Evolutionary conservation across 805 yeast species (phyloP).

Genomic region (Pichia californica): DNA sequence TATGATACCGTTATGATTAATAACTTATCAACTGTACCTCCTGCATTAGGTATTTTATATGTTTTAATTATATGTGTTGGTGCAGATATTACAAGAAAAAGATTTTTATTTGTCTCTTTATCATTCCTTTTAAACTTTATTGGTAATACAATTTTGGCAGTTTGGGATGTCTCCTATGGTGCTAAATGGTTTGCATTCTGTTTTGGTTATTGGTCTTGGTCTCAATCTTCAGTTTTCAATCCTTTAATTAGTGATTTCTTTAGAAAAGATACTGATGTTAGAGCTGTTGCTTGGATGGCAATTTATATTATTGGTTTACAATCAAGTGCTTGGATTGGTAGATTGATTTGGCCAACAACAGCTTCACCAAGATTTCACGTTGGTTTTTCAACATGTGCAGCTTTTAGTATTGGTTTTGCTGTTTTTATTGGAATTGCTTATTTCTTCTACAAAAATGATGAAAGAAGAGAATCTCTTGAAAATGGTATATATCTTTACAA

Average conservation of each 20-base stretch:
- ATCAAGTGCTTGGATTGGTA: constrained; percentile 31
- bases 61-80: constrained; percentile 41
- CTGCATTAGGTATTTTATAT: constrained; percentile 51
- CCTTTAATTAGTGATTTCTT: constrained; percentile 53
- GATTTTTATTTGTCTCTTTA: constrained; percentile 49
- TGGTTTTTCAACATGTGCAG: constrained; percentile 45
- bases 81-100: constrained; percentile 45
- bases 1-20: constrained; percentile 41
- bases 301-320: constrained; percentile 45
- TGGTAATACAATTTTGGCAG: constrained; percentile 49
- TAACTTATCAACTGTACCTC: constrained; percentile 47
- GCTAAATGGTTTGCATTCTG: constrained; percentile 64
- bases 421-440: constrained; percentile 16
- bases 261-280: constrained; percentile 48
- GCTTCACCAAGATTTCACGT: constrained; percentile 51
- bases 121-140: constrained; percentile 49
- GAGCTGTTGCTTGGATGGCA: constrained; percentile 51
- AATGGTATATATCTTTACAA: constrained; percentile 46
- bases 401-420: constrained; percentile 26
- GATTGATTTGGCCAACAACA: constrained; percentile 39
- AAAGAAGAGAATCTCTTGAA: constrained; percentile 36
- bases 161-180: constrained; percentile 50
- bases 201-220: constrained; percentile 54
- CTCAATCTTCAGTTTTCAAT: constrained; percentile 57
- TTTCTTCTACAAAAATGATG: constrained; percentile 45